Evolutionary conservation across 495 filamentous ascomycete species (phyloP).

Genomic region (Sordaria brevicollis): DNA sequence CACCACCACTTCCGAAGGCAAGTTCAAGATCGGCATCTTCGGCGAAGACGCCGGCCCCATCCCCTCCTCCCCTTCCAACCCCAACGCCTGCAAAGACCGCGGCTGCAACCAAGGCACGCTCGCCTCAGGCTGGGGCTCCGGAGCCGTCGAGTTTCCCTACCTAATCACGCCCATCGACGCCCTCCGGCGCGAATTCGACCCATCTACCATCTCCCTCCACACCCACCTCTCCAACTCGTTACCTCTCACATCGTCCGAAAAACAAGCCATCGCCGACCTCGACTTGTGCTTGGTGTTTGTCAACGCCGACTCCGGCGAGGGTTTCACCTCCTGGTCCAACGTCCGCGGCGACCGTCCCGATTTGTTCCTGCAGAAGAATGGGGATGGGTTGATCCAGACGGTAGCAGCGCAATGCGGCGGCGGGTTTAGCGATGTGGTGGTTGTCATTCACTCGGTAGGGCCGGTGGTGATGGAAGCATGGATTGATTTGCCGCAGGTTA

Average conservation of each 20-base stretch:
- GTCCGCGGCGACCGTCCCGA: slow-evolving; percentile 78
- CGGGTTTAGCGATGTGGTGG: slow-evolving; percentile 53
- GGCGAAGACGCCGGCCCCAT: slow-evolving; percentile 77
- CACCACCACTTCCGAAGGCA: slow-evolving; percentile 15
- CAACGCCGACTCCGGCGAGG: slow-evolving; percentile 54
- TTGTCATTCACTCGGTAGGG: slow-evolving; percentile 85
- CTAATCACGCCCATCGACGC: slow-evolving; percentile 62
- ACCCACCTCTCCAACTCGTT: slow-evolving; percentile 49
- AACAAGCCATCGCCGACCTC: slow-evolving; percentile 32
- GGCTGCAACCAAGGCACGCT: slow-evolving; percentile 78
- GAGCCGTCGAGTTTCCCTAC: slow-evolving; percentile 80
- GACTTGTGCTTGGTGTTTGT: slow-evolving; percentile 62
- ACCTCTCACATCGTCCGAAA: slow-evolving; percentile 10
- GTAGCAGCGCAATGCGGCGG: slow-evolving; percentile 67
- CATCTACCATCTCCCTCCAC: slow-evolving; percentile 47
- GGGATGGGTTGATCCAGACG: slow-evolving; percentile 58
- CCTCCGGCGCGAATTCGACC: slow-evolving; percentile 49
- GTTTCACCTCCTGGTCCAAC: slow-evolving; percentile 50
- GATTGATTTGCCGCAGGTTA: slow-evolving; percentile 69
- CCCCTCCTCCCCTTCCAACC: slow-evolving; percentile 18
- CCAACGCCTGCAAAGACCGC: neutral
- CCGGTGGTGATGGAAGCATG: slow-evolving; percentile 78
- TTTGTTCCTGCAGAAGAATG: slow-evolving; percentile 65
- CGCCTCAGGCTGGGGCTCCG: slow-evolving; percentile 82
- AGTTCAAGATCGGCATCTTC: slow-evolving; percentile 61